Evolutionary conservation across 768 basidiomycete genomes (phyloP), one percentile per base, ranked within the genome.

Genomic region (Lactarius tabidus): DNA sequence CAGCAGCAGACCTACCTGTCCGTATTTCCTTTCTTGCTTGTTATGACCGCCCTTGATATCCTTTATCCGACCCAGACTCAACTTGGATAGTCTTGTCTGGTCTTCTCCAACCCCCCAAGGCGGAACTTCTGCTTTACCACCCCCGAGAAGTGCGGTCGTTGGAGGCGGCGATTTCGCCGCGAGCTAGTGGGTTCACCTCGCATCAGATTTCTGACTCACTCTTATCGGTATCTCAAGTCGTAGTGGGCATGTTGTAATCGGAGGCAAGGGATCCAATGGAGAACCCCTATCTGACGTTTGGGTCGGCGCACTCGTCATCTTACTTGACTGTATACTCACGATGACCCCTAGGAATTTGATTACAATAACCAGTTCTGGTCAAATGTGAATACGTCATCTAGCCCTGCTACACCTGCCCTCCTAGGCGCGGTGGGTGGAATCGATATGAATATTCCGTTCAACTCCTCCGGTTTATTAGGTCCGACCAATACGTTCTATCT

Each of bases 311-410:
- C n/a, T 60, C 51, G 58, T 59, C 64, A 36, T 60, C 38, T 60
- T 53, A 31, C 56, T 35, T 62, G 28, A 65, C 73, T 14, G 38
- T 26, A 17, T 51, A 28, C 48, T 62, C 45, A 61, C 29, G 35
- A 73, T 39, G 6, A 38, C 52, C 43, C 56, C n/a, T 70, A 91
- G 90, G 90, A 91, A 76, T 93, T 80, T 70, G 88, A 91, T 74
- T 92, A 86, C 70, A 81, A 73, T 63, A 87, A 85, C 70, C 79
- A 90, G 63, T 93, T 93, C 72, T 93, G 91, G 91, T 80, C 86
- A 0, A 69, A 82, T 70, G 84, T 91, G 38, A 68, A 67, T 20
- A 69, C 89, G 5, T 55, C 69, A 54, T 33, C 63, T 41, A 78
- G 83, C 14, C 72, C 82, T 23, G 80, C 79, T 29, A 77, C 80